Evolutionary conservation across 2,329 filamentous ascomycete genomes (phyloP).

Genomic region (Scedosporium aurantiacum): DNA sequence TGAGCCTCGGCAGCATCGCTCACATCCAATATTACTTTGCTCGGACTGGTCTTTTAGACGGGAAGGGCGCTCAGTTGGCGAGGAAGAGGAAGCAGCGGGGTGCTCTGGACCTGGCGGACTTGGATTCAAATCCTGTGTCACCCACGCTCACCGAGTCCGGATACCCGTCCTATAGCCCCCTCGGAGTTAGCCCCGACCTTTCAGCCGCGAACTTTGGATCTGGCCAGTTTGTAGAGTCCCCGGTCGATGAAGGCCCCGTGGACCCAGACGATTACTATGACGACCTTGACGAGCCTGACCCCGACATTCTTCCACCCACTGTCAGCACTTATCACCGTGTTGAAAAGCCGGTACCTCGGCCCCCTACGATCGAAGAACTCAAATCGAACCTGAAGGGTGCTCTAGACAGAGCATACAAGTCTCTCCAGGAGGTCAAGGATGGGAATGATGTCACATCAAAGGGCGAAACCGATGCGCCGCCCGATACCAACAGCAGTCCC

Average conservation of each 20-base stretch:
- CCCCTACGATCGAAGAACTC: slow-evolving; percentile 71
- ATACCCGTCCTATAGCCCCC: slow-evolving; percentile 46
- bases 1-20: slow-evolving; percentile 91
- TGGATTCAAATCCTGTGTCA: slow-evolving; percentile 24
- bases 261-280: slow-evolving; percentile 39
- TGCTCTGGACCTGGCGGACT: slow-evolving; percentile 45
- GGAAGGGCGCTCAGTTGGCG: slow-evolving; percentile 78
- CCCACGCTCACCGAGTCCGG: slow-evolving; percentile 28
- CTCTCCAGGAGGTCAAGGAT: slow-evolving; percentile 48
- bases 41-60: slow-evolving; percentile 81
- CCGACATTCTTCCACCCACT: slow-evolving; percentile 85
- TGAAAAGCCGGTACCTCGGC: slow-evolving; percentile 69
- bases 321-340: slow-evolving; percentile 90
- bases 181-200: slow-evolving; percentile 48
- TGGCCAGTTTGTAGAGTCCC: slow-evolving; percentile 34
- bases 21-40: slow-evolving; percentile 99
- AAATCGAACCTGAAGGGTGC: slow-evolving; percentile 55
- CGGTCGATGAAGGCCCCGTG: slow-evolving; percentile 26
- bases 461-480: slow-evolving; percentile 4
- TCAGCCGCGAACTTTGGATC: slow-evolving; percentile 26
- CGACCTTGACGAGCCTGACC: slow-evolving; percentile 54
- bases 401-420: slow-evolving; percentile 57
- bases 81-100: slow-evolving; percentile 54
- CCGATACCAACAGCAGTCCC: slow-evolving; percentile 19
- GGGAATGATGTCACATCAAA: slow-evolving; percentile 15